A percentile compares a stretch with the other conserved stretches of the same genome.
Evolutionary conservation across 2,329 filamentous ascomycete genomes (phyloP).

Genomic region (Pseudopyrenochaeta lycopersici): DNA sequence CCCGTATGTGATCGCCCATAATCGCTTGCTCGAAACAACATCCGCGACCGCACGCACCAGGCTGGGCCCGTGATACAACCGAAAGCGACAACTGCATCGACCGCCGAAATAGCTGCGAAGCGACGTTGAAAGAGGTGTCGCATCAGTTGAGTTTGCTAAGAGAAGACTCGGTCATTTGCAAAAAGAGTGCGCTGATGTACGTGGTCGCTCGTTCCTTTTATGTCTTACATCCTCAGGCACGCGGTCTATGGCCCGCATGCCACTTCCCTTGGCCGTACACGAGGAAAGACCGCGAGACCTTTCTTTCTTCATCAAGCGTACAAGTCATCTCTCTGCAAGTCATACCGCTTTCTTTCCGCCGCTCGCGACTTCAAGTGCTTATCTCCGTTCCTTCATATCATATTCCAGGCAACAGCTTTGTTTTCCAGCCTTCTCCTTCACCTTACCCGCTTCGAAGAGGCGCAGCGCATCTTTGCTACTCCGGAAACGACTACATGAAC

Average conservation of each 20-base stretch:
- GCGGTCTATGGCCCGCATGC: slow-evolving; percentile 18
- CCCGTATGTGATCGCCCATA: slow-evolving; percentile 19
- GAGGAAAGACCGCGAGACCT: slow-evolving; percentile 11
- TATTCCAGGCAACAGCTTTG: slow-evolving; percentile 32
- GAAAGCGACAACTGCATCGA: slow-evolving; percentile 17
- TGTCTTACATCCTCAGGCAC: slow-evolving; percentile 27
- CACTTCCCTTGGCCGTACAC: slow-evolving; percentile 14
- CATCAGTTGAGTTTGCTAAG: slow-evolving; percentile 17
- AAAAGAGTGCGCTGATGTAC: slow-evolving; percentile 44
- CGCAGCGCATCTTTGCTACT: slow-evolving; percentile 28
- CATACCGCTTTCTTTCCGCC: slow-evolving; percentile 3
- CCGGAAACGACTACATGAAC: slow-evolving; percentile 9
- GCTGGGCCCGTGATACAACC: slow-evolving; percentile 28
- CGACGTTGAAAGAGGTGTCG: slow-evolving; percentile 27
- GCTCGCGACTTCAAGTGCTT: slow-evolving; percentile 2
- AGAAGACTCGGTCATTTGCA: slow-evolving; percentile 21
- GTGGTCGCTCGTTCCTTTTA: slow-evolving; percentile 37
- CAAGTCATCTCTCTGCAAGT: slow-evolving; percentile 6
- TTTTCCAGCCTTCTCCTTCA: slow-evolving; percentile 34
- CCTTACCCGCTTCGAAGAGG: slow-evolving; percentile 20
- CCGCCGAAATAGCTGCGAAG: slow-evolving; percentile 12
- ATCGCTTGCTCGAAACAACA: slow-evolving; percentile 25
- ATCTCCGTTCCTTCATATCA: slow-evolving; percentile 12
- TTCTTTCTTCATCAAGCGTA: not conserved
- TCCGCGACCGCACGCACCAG: slow-evolving; percentile 31